A percentile compares a stretch with the other conserved stretches of the same genome.
Conservation (phyloP, 2,329 filamentous ascomycete genomes). For the Neonectria ditissima region DNA sequence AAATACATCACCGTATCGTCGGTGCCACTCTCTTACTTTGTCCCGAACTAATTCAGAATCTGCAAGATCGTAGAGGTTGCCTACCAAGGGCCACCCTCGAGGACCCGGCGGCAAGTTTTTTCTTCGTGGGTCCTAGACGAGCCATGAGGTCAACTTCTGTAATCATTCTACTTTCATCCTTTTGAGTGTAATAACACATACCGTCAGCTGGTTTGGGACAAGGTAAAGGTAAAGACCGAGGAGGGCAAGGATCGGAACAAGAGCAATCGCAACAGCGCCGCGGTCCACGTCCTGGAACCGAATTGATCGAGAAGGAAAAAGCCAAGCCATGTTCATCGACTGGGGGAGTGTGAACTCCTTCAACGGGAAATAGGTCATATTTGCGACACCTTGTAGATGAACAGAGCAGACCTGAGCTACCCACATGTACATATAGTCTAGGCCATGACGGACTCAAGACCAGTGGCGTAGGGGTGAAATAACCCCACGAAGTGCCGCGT, state of each 20-base stretch:
- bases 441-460: not conserved
- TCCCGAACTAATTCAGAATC: constrained; percentile 21
- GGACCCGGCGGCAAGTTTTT: constrained; percentile 25
- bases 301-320: not conserved
- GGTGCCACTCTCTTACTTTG: constrained; percentile 25
- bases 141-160: not conserved
- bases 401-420: not conserved
- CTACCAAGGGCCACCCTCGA: constrained; percentile 22
- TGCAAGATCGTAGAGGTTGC: constrained; percentile 20
- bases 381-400: not conserved
- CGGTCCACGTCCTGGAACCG: not conserved
- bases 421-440: not conserved
- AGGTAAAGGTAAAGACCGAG: constrained; percentile 7
- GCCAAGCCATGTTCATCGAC: not conserved
- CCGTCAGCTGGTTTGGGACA: constrained; percentile 11
- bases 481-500: not conserved
- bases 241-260: not conserved
- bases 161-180: not conserved
- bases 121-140: constrained; percentile 17
- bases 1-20: constrained; percentile 24
- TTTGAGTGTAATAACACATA: not conserved
- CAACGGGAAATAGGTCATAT: not conserved
- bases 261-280: not conserved
- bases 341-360: not conserved
- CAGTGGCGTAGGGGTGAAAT: not conserved